phyloP scores from a whole-genome alignment of 1,284 basidiomycete species.

The Hymenochaete sp. region DNA sequence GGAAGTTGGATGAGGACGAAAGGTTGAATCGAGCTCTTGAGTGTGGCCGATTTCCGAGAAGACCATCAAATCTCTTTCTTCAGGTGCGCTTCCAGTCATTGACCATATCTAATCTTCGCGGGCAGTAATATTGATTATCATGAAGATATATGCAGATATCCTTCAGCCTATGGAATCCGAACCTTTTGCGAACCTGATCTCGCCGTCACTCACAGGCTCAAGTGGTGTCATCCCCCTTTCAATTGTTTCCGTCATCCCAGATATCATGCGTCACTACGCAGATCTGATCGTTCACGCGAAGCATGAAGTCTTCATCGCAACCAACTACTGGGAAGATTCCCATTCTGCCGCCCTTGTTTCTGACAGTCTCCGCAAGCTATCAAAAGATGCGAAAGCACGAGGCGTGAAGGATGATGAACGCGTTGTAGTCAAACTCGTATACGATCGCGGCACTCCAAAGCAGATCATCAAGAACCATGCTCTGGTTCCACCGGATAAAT shows the following conservation, averaged over 20 bases:
- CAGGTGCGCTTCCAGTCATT: conserved; percentile 31
- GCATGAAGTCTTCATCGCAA: conserved; percentile 49
- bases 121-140: neutral
- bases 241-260: conserved; percentile 42
- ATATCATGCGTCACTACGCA: conserved; percentile 49
- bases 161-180: conserved; percentile 41
- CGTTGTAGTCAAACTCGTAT: conserved; percentile 56
- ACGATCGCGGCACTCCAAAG: conserved; percentile 57
- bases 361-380: conserved; percentile 47
- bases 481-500: conserved; percentile 40
- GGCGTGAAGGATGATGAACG: conserved; percentile 30
- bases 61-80: conserved; percentile 36
- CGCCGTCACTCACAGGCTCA: conserved; percentile 44
- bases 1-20: neutral
- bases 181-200: conserved; percentile 41
- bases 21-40: conserved; percentile 29
- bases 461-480: conserved; percentile 52
- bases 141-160: conserved; percentile 44
- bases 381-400: conserved; percentile 36
- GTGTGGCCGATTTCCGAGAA: conserved; percentile 32
- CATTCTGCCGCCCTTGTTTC: conserved; percentile 45
- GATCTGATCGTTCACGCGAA: conserved; percentile 45
- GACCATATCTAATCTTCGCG: neutral
- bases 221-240: conserved; percentile 46
- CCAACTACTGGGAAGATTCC: conserved; percentile 43